Base-by-base conservation (phyloP, 202 grass and related monocot genomes). In the Elaeis oleifera region DNA sequence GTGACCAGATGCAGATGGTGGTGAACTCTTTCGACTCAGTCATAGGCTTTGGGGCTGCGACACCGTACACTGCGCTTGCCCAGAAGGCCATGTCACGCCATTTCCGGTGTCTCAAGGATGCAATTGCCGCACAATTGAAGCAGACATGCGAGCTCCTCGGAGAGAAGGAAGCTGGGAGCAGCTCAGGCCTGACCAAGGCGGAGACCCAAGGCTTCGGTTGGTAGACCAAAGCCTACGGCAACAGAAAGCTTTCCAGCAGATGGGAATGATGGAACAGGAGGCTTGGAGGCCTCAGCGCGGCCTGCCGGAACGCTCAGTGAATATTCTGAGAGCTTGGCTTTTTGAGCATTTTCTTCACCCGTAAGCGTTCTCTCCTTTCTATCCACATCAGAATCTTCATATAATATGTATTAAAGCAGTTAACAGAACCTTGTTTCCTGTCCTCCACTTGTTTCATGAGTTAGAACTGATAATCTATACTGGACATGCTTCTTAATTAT, bases 1-100 rank as follows among this genome's bases (percentile, higher is more conserved):
- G 94, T 79, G 94, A 99, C 44, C 94, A 99, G 71, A 99, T 99
- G 88, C 94, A 99, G 78, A 99, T 99, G 94, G 94, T 99, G 77
- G 94, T 99, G 80, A 99, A 92, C 73, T 99, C 87, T 72, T 99
- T 92, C 72, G 94, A 99, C 85, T 89, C 94, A 48, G 94, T 99
- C 63, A 89, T 99, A 88, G 94, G 94, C 0, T 99, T 86, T 49
- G 94, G 88, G 61, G 20, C 94, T 18, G 88, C 94, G 49, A 94
- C 88, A 5, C 94, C 88, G 54, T 99, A 99, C 88, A 99, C 94
- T 54, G 79, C 94, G 32, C 75, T 94, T 63, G 88, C 94, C 49
- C 88, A 89, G 82, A 99, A 94, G 77, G 94, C 94, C 32, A 99
- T 99, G 94, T 99, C 94, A 58, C 82, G 94, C 50, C 94, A 20